Evolutionary conservation across 768 basidiomycete species (phyloP), one percentile per base, ranked within the genome.

Genomic region (Suillus variegatus): DNA sequence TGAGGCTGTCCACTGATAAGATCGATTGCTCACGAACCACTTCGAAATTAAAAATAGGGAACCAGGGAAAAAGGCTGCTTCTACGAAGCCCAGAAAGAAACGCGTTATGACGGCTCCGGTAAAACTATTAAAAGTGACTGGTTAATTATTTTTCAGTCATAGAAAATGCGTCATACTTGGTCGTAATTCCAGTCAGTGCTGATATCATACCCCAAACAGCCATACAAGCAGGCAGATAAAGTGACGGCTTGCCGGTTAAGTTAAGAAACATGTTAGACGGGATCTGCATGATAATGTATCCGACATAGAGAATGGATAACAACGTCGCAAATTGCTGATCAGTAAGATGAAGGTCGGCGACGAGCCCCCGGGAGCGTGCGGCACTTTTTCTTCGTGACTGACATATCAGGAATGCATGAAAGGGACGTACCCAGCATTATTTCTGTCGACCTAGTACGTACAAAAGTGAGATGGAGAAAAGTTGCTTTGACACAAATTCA

Each of bases 191-290:
- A 38, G 85, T 88, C 64, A 85, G 68, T 47, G 80, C 74, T 16
- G 86, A 88, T 20, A 87, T 82, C 38, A 78, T 76, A 3, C 91
- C 93, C 90, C 90, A 92, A 36, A 90, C 69, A 10, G 86, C 79
- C 90, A 92, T 91, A 69, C 86, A 88, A 52, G 65, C 69, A 0
- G 90, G 88, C 4, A 91, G 79, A 74, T 91, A 88, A 64, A 87
- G 74, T 0, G 89, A 91, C 4, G 90, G 91, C 70, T 83, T 77
- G 52, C 88, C 90, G 22, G 88, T 84, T 71, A 84, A 82, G 68
- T 88, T 87, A 55, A 91, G 76, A 68, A 90, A 85, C 84, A 90
- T 88, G 71, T 90, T 91, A 12, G 91, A 92, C n/a, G 81, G 79
- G 2, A 80, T 71, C 68, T 81, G 79, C 79, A 80, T 80, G 44